Evolutionary conservation across 1,284 basidiomycete species (phyloP).

Genomic region (Irpex sp.): DNA sequence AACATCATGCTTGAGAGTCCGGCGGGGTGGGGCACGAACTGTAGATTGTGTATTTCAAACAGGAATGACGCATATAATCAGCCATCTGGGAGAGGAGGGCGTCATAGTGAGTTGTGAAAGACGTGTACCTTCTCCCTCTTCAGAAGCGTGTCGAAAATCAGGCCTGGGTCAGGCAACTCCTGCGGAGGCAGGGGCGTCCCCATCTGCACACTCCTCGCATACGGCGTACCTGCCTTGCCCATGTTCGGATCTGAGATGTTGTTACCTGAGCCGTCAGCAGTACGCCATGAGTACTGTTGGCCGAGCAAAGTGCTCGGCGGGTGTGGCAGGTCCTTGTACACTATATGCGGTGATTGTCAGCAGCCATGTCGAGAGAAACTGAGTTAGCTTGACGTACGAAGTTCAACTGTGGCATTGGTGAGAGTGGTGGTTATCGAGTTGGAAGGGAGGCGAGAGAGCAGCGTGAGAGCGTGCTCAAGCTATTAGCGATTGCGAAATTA

Average conservation of each 20-base stretch:
- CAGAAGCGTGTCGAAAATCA: slow-evolving; percentile 72
- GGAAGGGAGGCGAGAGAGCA: slow-evolving; percentile 56
- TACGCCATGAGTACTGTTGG: slow-evolving; percentile 56
- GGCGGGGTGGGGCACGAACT: slow-evolving; percentile 76
- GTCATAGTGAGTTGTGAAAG: background rate
- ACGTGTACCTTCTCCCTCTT: slow-evolving; percentile 51
- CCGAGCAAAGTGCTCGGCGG: slow-evolving; percentile 71
- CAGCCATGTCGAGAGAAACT: background rate
- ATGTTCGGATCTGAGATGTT: slow-evolving; percentile 66
- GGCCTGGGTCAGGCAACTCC: slow-evolving; percentile 72
- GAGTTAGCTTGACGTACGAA: slow-evolving; percentile 41
- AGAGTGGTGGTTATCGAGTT: slow-evolving; percentile 42
- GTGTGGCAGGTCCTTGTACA: slow-evolving; percentile 79
- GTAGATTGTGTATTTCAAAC: background rate
- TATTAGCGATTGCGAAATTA: slow-evolving; percentile 22
- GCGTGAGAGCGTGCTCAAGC: slow-evolving; percentile 71
- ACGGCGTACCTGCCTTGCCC: slow-evolving; percentile 73
- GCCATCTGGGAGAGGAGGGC: background rate
- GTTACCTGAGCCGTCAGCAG: slow-evolving; percentile 72
- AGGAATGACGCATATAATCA: slow-evolving; percentile 1
- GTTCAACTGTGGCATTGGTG: slow-evolving; percentile 51
- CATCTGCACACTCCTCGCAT: slow-evolving; percentile 79
- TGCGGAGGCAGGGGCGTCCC: slow-evolving; percentile 56
- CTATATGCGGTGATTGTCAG: slow-evolving; percentile 23
- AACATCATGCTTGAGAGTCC: slow-evolving; percentile 81